Evolutionary conservation across 495 filamentous ascomycete genomes (phyloP).

Genomic region (Delitschia confertaspora): DNA sequence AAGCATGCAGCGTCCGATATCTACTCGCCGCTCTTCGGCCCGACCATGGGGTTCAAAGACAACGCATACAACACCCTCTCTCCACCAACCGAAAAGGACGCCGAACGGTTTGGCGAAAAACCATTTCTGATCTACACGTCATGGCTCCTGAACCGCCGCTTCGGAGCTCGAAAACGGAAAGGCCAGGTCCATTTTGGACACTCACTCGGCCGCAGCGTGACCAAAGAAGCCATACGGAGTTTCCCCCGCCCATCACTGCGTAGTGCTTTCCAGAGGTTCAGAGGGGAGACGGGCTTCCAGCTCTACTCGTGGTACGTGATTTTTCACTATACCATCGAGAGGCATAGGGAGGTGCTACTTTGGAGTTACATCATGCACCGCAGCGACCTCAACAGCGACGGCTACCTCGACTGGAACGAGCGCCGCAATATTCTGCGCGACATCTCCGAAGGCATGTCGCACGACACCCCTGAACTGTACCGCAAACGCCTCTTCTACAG

Average conservation of each 20-base stretch:
- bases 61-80: slow-evolving; percentile 37
- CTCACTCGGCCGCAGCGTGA: slow-evolving; percentile 36
- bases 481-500: slow-evolving; percentile 36
- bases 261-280: slow-evolving; percentile 38
- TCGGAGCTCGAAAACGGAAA: slow-evolving; percentile 39
- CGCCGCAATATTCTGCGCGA: slow-evolving; percentile 32
- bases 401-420: slow-evolving; percentile 36
- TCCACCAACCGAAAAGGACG: slow-evolving; percentile 31
- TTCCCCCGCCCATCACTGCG: slow-evolving; percentile 36
- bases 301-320: slow-evolving; percentile 39
- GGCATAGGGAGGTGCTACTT: slow-evolving; percentile 37
- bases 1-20: slow-evolving; percentile 38
- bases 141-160: slow-evolving; percentile 39
- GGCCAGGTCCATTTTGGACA: slow-evolving; percentile 40
- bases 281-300: slow-evolving; percentile 38
- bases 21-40: slow-evolving; percentile 40
- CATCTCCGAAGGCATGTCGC: slow-evolving; percentile 32
- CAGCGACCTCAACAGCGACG: slow-evolving; percentile 34
- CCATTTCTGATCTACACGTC: slow-evolving; percentile 41
- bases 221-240: slow-evolving; percentile 36
- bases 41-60: slow-evolving; percentile 37
- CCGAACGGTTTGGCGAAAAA: slow-evolving; percentile 37
- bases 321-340: slow-evolving; percentile 41
- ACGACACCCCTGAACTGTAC: slow-evolving; percentile 27
- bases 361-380: slow-evolving; percentile 40